These are phyloP conservation scores for Ramaria sp. DNA, from an alignment of 768 basidiomycete species.

Conservation along the genomic window DNA sequence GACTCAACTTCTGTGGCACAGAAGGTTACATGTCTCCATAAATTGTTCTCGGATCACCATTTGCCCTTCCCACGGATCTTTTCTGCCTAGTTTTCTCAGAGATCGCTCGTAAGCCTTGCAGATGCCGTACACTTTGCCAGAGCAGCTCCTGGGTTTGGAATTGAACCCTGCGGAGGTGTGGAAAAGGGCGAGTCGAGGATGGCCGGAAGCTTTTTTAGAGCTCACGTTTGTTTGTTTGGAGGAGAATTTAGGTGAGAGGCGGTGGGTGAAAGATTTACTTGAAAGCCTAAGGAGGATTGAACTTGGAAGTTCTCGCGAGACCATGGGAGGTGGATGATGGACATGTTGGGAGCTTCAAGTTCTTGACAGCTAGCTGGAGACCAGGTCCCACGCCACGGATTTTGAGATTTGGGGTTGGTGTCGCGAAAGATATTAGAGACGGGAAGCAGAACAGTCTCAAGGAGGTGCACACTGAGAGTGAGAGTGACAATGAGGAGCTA, in stretches of 20 bases:
- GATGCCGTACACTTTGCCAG: slow-evolving; percentile 70
- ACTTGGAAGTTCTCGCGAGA: slow-evolving; percentile 62
- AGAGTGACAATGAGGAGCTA: slow-evolving; percentile 25
- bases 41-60: slow-evolving; percentile 83
- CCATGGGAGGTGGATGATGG: slow-evolving; percentile 54
- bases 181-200: slow-evolving; percentile 54
- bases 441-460: slow-evolving; percentile 26
- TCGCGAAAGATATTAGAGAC: slow-evolving; percentile 21
- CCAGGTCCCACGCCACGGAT: slow-evolving; percentile 57
- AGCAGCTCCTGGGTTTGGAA: slow-evolving; percentile 62
- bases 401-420: slow-evolving; percentile 62
- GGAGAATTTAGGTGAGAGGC: slow-evolving; percentile 54
- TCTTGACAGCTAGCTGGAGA: slow-evolving; percentile 60
- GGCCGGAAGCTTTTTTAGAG: slow-evolving; percentile 66
- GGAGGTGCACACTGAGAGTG: slow-evolving; percentile 33
- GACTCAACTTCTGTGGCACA: slow-evolving; percentile 80
- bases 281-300: slow-evolving; percentile 72
- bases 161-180: slow-evolving; percentile 69
- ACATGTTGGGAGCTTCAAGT: slow-evolving; percentile 79
- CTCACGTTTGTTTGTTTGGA: slow-evolving; percentile 72
- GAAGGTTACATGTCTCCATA: slow-evolving; percentile 97
- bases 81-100: slow-evolving; percentile 94
- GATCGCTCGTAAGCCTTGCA: slow-evolving; percentile 76
- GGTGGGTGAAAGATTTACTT: slow-evolving; percentile 71
- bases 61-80: slow-evolving; percentile 88